Percentiles rank a stretch among this genome's conserved stretches.
These are phyloP conservation scores for Neckera pumila DNA, from an alignment of 225 moss, liverwort and hornwort species.

Conservation along the genomic window DNA sequence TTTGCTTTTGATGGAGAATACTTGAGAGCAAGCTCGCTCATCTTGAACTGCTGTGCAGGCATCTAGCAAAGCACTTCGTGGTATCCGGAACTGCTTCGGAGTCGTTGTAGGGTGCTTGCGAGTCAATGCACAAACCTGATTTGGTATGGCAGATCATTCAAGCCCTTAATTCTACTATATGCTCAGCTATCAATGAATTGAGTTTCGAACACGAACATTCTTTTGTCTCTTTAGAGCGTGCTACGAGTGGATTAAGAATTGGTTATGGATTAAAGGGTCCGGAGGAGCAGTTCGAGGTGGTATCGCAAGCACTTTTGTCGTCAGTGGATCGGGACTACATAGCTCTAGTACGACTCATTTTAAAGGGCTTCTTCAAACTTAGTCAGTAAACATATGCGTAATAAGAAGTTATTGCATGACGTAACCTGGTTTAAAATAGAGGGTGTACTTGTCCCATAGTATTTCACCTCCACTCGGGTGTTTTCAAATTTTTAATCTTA, in stretches of 20 bases:
- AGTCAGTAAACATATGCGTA: neutral
- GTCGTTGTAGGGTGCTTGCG: neutral
- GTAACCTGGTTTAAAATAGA: neutral
- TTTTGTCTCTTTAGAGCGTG: neutral
- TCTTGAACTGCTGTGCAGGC: neutral
- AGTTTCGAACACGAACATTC: neutral
- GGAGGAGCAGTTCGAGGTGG: slow-evolving; percentile 61
- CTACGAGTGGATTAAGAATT: neutral
- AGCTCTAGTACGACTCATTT: neutral
- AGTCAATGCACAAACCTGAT: neutral
- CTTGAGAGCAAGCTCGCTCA: neutral
- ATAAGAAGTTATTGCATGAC: neutral
- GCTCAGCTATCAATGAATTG: neutral
- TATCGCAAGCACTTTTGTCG: slow-evolving; percentile 63
- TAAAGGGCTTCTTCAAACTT: no score
- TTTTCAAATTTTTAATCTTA: no score
- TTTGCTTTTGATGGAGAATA: neutral
- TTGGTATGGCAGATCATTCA: slow-evolving; percentile 16
- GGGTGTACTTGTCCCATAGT: neutral
- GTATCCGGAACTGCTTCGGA: neutral
- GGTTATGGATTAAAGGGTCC: slow-evolving; percentile 25
- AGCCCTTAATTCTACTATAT: neutral
- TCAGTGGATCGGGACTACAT: slow-evolving; percentile 11
- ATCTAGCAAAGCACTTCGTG: slow-evolving; percentile 41
- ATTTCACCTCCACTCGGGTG: neutral